phyloP scores from a whole-genome alignment of 768 basidiomycete species.

The Erythrobasidium yunnanense region DNA sequence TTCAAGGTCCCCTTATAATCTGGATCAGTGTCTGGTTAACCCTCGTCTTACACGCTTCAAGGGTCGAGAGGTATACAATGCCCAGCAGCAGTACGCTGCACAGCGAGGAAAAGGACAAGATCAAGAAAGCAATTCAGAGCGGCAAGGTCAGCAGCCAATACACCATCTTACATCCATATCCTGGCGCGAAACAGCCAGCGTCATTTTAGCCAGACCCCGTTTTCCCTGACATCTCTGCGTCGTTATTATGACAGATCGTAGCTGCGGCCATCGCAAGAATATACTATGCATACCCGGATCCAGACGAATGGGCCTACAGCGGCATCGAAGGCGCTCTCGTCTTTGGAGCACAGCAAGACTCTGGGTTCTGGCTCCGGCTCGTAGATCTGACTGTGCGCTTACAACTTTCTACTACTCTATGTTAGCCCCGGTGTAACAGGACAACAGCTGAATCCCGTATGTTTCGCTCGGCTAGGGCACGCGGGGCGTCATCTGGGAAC shows the following conservation, averaged over 20 bases:
- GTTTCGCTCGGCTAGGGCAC: constrained; percentile 49
- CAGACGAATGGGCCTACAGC: constrained; percentile 67
- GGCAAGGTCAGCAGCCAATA: constrained; percentile 12
- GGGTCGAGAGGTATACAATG: constrained; percentile 46
- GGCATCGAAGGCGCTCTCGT: constrained; percentile 78
- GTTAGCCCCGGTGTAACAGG: too few relatives aligned
- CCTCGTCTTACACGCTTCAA: not conserved
- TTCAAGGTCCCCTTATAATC: too few relatives aligned
- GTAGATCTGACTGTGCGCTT: constrained; percentile 56
- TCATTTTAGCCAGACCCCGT: too few relatives aligned
- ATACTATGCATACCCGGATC: constrained; percentile 76
- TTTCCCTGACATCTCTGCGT: too few relatives aligned
- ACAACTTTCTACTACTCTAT: not conserved
- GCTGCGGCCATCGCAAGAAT: constrained; percentile 73
- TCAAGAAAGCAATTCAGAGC: constrained; percentile 49
- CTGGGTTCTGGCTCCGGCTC: constrained; percentile 57
- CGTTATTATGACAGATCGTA: too few relatives aligned
- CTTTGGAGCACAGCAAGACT: constrained; percentile 55
- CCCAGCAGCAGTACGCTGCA: constrained; percentile 61
- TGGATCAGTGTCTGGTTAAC: too few relatives aligned
- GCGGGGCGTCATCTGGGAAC: constrained; percentile 81
- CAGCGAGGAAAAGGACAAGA: constrained; percentile 63
- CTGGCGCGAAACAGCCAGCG: too few relatives aligned
- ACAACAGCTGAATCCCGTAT: too few relatives aligned
- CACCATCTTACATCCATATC: too few relatives aligned